phyloP scores from a whole-genome alignment of 225 moss, liverwort and hornwort species.

The Polytrichum commune region DNA sequence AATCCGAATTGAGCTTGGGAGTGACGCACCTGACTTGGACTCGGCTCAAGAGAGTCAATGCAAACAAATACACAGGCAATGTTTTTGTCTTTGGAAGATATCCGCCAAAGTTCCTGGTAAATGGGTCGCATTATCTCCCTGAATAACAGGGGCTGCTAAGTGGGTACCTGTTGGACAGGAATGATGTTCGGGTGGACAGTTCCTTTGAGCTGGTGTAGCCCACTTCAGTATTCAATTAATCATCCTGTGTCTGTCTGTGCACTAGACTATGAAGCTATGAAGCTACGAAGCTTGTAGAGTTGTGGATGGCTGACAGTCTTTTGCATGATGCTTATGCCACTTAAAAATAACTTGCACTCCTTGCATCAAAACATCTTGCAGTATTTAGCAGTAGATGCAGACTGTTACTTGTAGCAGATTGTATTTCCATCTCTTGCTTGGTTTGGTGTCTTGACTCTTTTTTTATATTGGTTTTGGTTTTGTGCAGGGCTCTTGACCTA shows the following conservation, averaged over 20 bases:
- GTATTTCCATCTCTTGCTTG: neutral
- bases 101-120: conserved; percentile 15
- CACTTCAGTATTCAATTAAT: conserved; percentile 5
- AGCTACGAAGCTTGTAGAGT: neutral
- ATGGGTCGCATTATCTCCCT: conserved; percentile 9
- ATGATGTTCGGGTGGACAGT: conserved; percentile 6
- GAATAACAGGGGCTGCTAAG: conserved; percentile 7
- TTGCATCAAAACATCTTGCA: neutral
- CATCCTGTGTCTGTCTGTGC: conserved; percentile 2
- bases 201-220: conserved; percentile 5
- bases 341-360: too few species aligned
- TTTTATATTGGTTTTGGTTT: conserved; percentile 1
- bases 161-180: conserved; percentile 10
- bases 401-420: neutral
- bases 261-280: conserved; percentile 1
- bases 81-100: conserved; percentile 15
- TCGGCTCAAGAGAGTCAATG: conserved; percentile 34
- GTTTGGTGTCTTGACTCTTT: neutral
- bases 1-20: conserved; percentile 28
- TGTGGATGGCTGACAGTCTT: too few species aligned
- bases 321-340: too few species aligned
- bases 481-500: conserved; percentile 49
- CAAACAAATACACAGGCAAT: conserved; percentile 54
- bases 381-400: neutral
- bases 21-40: conserved; percentile 17